Evolutionary conservation across 495 filamentous ascomycete genomes (phyloP).

Genomic region (Lepraria neglecta): DNA sequence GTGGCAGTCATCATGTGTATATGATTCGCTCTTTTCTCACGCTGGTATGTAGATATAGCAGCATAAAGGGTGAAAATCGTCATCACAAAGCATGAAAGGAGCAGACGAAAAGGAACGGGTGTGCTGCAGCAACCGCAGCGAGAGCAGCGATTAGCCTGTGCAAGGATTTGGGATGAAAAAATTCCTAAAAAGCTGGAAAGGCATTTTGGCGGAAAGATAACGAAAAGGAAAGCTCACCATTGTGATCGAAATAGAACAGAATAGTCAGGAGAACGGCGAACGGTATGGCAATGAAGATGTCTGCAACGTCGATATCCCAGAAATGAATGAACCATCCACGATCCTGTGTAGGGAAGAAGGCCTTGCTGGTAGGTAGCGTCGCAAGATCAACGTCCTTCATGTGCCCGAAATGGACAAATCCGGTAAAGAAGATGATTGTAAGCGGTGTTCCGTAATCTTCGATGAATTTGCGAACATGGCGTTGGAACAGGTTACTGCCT

Average conservation of each 20-base stretch:
- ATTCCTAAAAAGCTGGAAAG: too few species aligned
- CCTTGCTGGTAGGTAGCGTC: conserved; percentile 61
- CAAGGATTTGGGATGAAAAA: too few species aligned
- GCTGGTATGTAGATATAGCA: too few species aligned
- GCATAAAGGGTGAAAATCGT: too few species aligned
- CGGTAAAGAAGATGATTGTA: conserved; percentile 80
- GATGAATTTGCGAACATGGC: conserved; percentile 66
- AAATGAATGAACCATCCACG: conserved; percentile 81
- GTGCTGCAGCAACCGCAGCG: too few species aligned
- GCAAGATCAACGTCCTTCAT: conserved; percentile 61
- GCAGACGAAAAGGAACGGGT: too few species aligned
- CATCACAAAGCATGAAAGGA: too few species aligned
- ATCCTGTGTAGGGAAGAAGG: conserved; percentile 77
- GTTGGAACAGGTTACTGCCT: conserved; percentile 60
- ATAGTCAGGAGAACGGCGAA: conserved; percentile 82
- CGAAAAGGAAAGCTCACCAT: conserved; percentile 44
- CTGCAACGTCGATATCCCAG: conserved; percentile 69
- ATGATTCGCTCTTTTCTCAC: too few species aligned
- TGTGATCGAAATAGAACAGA: conserved; percentile 91
- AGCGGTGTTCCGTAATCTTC: conserved; percentile 81
- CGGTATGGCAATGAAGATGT: conserved; percentile 83
- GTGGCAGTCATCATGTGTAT: too few species aligned
- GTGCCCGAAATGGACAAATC: conserved; percentile 77
- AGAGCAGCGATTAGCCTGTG: too few species aligned
- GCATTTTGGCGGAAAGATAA: background rate